Evolutionary conservation across 805 yeast genomes (phyloP).

Genomic region (Candida tammaniensis): DNA sequence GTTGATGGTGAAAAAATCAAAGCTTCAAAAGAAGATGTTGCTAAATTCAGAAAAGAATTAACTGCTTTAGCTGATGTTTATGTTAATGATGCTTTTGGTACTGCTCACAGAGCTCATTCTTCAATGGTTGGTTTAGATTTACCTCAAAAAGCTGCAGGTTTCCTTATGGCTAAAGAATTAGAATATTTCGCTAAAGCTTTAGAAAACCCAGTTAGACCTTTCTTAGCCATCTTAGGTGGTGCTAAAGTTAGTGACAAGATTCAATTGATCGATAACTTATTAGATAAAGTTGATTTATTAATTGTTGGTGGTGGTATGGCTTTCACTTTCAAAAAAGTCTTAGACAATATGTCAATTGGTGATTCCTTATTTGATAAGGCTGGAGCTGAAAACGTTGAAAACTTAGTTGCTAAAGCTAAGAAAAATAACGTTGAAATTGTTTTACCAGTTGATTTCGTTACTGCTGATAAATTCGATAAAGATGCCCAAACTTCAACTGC

Average conservation of each 20-base stretch:
- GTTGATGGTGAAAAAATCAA: constrained; percentile 85
- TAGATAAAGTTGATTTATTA: constrained; percentile 91
- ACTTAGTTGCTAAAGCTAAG: constrained; percentile 94
- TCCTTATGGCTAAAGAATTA: constrained; percentile 96
- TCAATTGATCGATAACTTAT: constrained; percentile 93
- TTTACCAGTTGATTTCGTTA: constrained; percentile 93
- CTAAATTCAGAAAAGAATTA: constrained; percentile 83
- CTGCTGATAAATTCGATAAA: constrained; percentile 90
- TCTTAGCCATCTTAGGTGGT: constrained; percentile 98
- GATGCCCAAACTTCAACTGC: constrained; percentile 87
- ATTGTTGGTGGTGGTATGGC: constrained; percentile 99
- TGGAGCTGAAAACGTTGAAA: constrained; percentile 93
- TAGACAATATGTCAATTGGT: constrained; percentile 85
- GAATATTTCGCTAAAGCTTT: constrained; percentile 97
- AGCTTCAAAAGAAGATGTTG: constrained; percentile 84
- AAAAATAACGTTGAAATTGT: constrained; percentile 90
- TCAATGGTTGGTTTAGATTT: constrained; percentile 98
- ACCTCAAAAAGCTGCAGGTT: constrained; percentile 97
- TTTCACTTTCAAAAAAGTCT: constrained; percentile 95
- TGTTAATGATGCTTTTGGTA: constrained; percentile 97
- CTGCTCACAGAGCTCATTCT: constrained; percentile 99
- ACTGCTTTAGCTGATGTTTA: constrained; percentile 95
- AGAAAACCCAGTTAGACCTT: constrained; percentile 97
- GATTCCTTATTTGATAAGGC: constrained; percentile 88
- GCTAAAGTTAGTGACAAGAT: constrained; percentile 99